These are phyloP conservation scores for Calocybe gangraenosa DNA, from an alignment of 768 basidiomycete genomes.

Conservation along the genomic window DNA sequence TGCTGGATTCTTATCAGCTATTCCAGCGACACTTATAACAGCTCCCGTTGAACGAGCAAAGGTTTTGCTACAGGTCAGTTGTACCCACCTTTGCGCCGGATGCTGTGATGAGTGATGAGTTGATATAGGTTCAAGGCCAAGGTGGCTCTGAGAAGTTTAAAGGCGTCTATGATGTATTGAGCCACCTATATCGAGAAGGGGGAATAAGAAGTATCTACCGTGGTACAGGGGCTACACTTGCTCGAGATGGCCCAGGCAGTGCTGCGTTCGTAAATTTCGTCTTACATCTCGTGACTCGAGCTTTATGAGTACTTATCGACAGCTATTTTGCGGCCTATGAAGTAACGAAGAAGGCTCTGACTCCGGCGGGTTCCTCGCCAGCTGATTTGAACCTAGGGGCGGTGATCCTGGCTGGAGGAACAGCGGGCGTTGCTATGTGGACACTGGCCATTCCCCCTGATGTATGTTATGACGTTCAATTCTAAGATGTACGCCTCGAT, in stretches of 20 bases:
- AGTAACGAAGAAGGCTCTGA: constrained; percentile 82
- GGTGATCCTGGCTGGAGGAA: constrained; percentile 88
- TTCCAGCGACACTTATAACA: constrained; percentile 89
- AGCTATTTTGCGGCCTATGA: constrained; percentile 99
- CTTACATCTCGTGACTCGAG: not conserved
- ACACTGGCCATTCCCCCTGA: constrained; percentile 95
- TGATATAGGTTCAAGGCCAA: constrained; percentile 69
- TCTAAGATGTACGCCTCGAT: not conserved
- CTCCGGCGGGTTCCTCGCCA: constrained; percentile 75
- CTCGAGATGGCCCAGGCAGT: constrained; percentile 93
- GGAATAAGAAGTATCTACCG: constrained; percentile 89
- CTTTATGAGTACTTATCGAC: constrained; percentile 9
- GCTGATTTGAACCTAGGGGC: constrained; percentile 80
- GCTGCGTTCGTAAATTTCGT: constrained; percentile 67
- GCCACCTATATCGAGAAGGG: constrained; percentile 89
- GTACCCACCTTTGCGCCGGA: not conserved
- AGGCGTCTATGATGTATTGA: constrained; percentile 89
- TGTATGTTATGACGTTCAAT: constrained; percentile 42
- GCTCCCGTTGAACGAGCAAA: constrained; percentile 97
- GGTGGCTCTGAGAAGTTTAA: constrained; percentile 74
- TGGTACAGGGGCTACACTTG: constrained; percentile 90
- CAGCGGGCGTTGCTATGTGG: constrained; percentile 99
- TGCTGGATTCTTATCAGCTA: constrained; percentile 92
- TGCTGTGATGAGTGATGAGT: constrained; percentile 10
- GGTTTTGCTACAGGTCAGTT: constrained; percentile 80